phyloP scores from a whole-genome alignment of 2,329 filamentous ascomycete species.

The Stagonosporopsis vannaccii region DNA sequence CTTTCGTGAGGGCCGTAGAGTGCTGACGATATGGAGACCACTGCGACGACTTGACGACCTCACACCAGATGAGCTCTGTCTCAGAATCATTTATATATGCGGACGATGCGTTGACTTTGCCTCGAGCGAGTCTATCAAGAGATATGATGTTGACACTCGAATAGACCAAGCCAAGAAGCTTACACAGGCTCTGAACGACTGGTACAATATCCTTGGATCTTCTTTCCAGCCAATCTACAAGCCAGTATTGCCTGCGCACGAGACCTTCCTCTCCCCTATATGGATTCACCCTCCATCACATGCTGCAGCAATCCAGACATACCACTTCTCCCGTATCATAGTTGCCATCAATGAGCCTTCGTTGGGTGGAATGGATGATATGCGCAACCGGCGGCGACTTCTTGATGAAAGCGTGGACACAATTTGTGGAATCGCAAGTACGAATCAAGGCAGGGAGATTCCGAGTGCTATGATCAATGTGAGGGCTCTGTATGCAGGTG shows the following conservation, averaged over 20 bases:
- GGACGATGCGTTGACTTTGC: slow-evolving; percentile 66
- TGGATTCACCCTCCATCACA: slow-evolving; percentile 43
- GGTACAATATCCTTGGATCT: slow-evolving; percentile 55
- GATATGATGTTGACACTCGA: slow-evolving; percentile 53
- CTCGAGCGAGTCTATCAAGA: slow-evolving; percentile 55
- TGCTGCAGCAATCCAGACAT: slow-evolving; percentile 60
- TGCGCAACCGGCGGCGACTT: slow-evolving; percentile 53
- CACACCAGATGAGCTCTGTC: slow-evolving; percentile 62
- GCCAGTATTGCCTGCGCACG: slow-evolving; percentile 19
- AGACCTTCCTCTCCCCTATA: slow-evolving; percentile 29
- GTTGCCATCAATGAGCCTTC: slow-evolving; percentile 62
- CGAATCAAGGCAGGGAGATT: slow-evolving; percentile 39
- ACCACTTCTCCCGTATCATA: slow-evolving; percentile 62
- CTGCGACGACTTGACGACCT: slow-evolving; percentile 58
- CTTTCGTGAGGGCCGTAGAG: slow-evolving; percentile 64
- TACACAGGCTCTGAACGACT: slow-evolving; percentile 59
- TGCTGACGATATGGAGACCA: slow-evolving; percentile 66
- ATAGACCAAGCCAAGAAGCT: slow-evolving; percentile 58
- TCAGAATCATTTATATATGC: slow-evolving; percentile 62
- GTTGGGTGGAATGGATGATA: slow-evolving; percentile 58
- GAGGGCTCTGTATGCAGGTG: slow-evolving; percentile 42
- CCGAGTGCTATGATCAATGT: slow-evolving; percentile 39
- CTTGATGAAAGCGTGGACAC: slow-evolving; percentile 57
- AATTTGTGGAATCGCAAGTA: slow-evolving; percentile 60
- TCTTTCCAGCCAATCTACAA: slow-evolving; percentile 55